Percentiles rank a stretch among this genome's conserved stretches.
Evolutionary conservation across 352 stramenopile genomes (phyloP).

Genomic region (Globisporangium apiculatum): DNA sequence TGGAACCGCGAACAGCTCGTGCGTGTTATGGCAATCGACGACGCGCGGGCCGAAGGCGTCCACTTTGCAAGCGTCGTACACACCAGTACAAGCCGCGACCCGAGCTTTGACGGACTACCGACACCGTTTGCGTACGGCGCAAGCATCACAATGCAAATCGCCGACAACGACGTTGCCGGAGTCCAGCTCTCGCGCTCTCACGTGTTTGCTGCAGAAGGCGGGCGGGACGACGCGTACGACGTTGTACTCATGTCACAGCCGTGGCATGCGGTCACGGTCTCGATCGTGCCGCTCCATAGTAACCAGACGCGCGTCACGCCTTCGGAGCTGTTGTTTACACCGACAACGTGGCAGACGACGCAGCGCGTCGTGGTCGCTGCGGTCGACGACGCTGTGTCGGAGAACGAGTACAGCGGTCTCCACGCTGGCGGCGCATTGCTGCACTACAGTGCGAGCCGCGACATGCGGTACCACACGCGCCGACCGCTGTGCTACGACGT

Average conservation of each 20-base stretch:
- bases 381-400: conserved; percentile 48
- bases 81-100: conserved; percentile 29
- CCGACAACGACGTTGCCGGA: conserved; percentile 57
- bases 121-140: conserved; percentile 58
- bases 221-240: conserved; percentile 43
- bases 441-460: conserved; percentile 47
- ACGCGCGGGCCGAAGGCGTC: conserved; percentile 43
- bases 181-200: conserved; percentile 47
- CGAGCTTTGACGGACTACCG: conserved; percentile 38
- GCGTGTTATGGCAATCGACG: conserved; percentile 43
- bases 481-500: conserved; percentile 60
- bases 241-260: conserved; percentile 47
- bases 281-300: conserved; percentile 30
- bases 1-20: conserved; percentile 73
- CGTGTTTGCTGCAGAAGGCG: conserved; percentile 54
- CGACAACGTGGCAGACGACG: conserved; percentile 37
- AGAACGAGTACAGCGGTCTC: conserved; percentile 55
- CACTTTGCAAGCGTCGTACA: conserved; percentile 62
- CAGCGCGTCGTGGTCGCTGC: conserved; percentile 38
- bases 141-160: conserved; percentile 56
- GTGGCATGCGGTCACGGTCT: conserved; percentile 48
- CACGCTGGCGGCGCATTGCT: conserved; percentile 46
- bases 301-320: conserved; percentile 32
- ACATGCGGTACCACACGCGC: conserved; percentile 56
- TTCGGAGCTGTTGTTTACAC: conserved; percentile 28